phyloP scores from a whole-genome alignment of 139 green algal genomes.

The Chlamydomonas sp. region DNA sequence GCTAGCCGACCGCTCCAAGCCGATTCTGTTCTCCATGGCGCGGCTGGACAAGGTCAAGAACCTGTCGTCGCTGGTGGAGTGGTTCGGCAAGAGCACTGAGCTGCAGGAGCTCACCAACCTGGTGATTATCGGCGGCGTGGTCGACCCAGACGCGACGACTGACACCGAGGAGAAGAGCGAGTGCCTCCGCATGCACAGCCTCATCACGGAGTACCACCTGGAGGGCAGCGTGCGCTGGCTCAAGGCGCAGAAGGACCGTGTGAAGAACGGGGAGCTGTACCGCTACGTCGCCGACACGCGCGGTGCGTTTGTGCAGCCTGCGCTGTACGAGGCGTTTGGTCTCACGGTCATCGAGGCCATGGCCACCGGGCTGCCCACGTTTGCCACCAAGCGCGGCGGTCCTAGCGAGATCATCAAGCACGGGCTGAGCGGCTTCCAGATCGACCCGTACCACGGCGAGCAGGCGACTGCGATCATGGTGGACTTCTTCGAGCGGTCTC shows the following conservation, averaged over 20 bases:
- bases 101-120: constrained; percentile 67
- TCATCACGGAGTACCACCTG: constrained; percentile 58
- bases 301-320: constrained; percentile 71
- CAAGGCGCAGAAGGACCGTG: too few relatives aligned
- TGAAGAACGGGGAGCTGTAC: constrained; percentile 41
- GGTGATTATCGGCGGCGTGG: constrained; percentile 68
- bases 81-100: constrained; percentile 43
- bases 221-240: constrained; percentile 44
- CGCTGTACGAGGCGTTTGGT: constrained; percentile 72
- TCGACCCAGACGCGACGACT: constrained; percentile 45
- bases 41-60: constrained; percentile 82
- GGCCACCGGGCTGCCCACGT: constrained; percentile 54
- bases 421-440: constrained; percentile 63
- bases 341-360: constrained; percentile 81
- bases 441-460: constrained; percentile 68
- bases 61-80: constrained; percentile 36
- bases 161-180: constrained; percentile 66
- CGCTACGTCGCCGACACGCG: constrained; percentile 54
- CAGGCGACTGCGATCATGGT: constrained; percentile 55
- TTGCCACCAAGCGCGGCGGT: too few relatives aligned
- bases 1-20: constrained; percentile 54
- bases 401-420: constrained; percentile 70
- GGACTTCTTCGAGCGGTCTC: constrained; percentile 68
- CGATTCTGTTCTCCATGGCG: constrained; percentile 79
- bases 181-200: constrained; percentile 61